Evolutionary conservation across 1,139 yeast genomes (phyloP).

Genomic region (Lodderomyces pseudojiufengensis): DNA sequence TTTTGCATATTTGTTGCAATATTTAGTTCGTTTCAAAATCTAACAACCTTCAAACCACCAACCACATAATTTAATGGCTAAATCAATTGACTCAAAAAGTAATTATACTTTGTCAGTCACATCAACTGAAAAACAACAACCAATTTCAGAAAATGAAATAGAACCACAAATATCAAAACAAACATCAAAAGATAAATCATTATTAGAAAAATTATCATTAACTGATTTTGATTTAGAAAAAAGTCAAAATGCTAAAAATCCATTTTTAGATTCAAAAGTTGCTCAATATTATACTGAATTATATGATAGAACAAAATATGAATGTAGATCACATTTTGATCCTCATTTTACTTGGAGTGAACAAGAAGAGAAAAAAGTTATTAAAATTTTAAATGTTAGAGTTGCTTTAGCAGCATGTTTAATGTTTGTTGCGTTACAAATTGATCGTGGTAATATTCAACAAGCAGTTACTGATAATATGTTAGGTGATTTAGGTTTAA

Average conservation of each 20-base stretch:
- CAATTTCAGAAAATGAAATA: background rate
- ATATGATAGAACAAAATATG: conserved; percentile 29
- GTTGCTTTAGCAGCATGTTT: conserved; percentile 29
- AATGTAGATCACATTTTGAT: conserved; percentile 32
- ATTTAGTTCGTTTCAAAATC: too few relatives aligned
- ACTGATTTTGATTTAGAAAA: background rate
- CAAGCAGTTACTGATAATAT: conserved; percentile 33
- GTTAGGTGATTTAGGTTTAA: conserved; percentile 23
- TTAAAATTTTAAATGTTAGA: conserved; percentile 22
- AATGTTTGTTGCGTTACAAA: conserved; percentile 29
- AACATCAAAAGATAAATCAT: conserved; percentile 2
- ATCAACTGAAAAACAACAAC: background rate
- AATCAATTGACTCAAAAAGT: too few relatives aligned
- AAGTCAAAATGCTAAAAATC: conserved; percentile 4
- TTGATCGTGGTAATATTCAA: conserved; percentile 28
- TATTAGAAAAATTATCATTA: background rate
- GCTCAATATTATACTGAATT: conserved; percentile 16
- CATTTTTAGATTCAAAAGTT: conserved; percentile 12
- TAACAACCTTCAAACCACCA: too few relatives aligned
- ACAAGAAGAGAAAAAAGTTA: conserved; percentile 27
- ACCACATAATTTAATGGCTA: too few relatives aligned
- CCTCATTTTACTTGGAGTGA: conserved; percentile 32
- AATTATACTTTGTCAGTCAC: background rate
- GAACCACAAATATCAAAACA: background rate
- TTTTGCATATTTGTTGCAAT: too few relatives aligned